These are phyloP conservation scores for Pythium biforme DNA, from an alignment of 352 stramenopile genomes.

Conservation along the genomic window DNA sequence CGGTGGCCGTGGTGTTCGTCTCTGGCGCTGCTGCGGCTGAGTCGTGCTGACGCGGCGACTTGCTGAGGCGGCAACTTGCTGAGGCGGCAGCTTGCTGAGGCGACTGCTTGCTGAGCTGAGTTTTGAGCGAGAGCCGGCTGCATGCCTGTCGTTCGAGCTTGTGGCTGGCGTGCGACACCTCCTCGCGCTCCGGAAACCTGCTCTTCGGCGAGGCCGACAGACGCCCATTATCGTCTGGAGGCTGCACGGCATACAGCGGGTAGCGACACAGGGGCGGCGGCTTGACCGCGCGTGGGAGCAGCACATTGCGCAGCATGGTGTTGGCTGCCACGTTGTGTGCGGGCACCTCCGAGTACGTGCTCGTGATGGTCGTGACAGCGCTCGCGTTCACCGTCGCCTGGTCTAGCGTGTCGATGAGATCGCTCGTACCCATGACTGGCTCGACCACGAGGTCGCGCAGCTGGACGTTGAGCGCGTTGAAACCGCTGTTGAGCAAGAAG, in stretches of 20 bases:
- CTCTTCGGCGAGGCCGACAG: neutral
- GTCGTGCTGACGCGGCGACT: too few relatives aligned
- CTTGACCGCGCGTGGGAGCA: neutral
- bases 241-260: neutral
- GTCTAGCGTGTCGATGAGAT: neutral
- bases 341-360: neutral
- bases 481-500: conserved; percentile 1
- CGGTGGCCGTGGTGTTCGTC: neutral
- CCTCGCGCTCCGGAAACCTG: neutral
- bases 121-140: too few relatives aligned
- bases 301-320: conserved; percentile 6
- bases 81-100: neutral
- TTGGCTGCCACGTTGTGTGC: neutral
- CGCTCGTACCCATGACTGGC: neutral
- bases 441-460: neutral
- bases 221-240: neutral
- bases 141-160: too few relatives aligned
- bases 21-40: too few relatives aligned
- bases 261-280: neutral
- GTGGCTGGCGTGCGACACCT: neutral
- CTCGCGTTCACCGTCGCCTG: neutral
- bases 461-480: conserved; percentile 9
- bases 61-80: too few relatives aligned
- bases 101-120: neutral
- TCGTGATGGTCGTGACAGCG: neutral